Evolutionary conservation across 352 stramenopile species (phyloP).

Genomic region (Chrysophaeum taylorii): DNA sequence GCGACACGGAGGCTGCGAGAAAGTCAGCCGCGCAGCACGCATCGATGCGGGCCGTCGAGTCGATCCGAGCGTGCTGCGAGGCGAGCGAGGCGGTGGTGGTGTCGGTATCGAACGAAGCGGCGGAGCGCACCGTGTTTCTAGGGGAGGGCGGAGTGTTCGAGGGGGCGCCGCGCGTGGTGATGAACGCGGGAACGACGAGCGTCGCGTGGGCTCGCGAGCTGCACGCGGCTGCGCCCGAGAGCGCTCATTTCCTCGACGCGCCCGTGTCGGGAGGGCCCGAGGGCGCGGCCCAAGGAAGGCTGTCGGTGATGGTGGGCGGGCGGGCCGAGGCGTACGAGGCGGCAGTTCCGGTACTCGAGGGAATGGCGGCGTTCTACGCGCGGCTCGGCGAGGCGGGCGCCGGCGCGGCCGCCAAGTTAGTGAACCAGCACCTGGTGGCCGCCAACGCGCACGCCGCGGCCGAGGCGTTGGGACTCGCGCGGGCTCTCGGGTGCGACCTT

Average conservation of each 20-base stretch:
- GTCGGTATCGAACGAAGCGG: neutral
- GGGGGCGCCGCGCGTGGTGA: neutral
- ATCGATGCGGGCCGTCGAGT: neutral
- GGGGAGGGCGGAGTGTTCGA: neutral
- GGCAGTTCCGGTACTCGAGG: neutral
- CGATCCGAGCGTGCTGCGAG: neutral
- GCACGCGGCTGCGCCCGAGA: neutral
- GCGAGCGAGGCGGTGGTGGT: neutral
- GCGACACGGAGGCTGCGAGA: neutral
- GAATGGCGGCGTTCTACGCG: neutral
- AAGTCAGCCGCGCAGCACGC: neutral
- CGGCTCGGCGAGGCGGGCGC: constrained; percentile 1
- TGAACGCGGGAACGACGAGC: neutral
- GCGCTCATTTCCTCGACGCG: constrained; percentile 21
- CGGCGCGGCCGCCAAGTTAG: constrained; percentile 19
- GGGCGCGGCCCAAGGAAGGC: constrained; percentile 13
- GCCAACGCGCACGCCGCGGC: constrained; percentile 15
- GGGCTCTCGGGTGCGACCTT: constrained; percentile 10
- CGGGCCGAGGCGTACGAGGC: neutral
- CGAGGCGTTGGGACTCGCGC: constrained; percentile 10
- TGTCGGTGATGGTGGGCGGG: constrained; percentile 21
- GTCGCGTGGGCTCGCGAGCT: neutral
- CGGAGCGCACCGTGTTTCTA: constrained; percentile 1
- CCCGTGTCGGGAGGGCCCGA: constrained; percentile 23
- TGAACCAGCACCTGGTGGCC: constrained; percentile 18